Evolutionary conservation across 108 stramenopile genomes (phyloP).

Genomic region (Chaetoceros muelleri): DNA sequence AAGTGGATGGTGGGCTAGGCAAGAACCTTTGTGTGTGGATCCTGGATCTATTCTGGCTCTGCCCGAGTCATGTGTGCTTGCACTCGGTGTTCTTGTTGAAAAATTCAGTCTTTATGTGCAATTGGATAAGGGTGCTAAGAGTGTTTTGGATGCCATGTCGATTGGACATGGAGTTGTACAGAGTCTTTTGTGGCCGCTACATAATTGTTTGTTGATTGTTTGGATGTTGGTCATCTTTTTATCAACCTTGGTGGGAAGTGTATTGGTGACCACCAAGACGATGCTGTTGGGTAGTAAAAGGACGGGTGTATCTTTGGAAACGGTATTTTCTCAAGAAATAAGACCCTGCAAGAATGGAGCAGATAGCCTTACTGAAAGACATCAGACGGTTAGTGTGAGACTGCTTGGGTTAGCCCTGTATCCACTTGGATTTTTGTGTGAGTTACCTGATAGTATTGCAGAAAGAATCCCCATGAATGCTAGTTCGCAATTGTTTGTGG

Average conservation of each 20-base stretch:
- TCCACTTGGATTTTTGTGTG: constrained; percentile 30
- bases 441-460: constrained; percentile 33
- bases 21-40: constrained; percentile 62
- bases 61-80: constrained; percentile 48
- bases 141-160: neutral
- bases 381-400: constrained; percentile 57
- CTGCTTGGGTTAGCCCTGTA: constrained; percentile 58
- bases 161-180: constrained; percentile 30
- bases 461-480: neutral
- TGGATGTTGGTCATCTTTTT: constrained; percentile 70
- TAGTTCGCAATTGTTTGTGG: neutral
- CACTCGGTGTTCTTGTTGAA: constrained; percentile 44
- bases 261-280: constrained; percentile 31
- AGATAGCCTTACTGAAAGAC: constrained; percentile 44
- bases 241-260: constrained; percentile 32
- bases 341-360: constrained; percentile 27
- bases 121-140: neutral
- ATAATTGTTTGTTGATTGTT: constrained; percentile 51
- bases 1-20: constrained; percentile 76
- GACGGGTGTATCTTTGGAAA: constrained; percentile 38
- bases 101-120: constrained; percentile 25
- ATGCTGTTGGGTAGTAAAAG: constrained; percentile 63
- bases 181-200: constrained; percentile 75
- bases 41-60: constrained; percentile 32
- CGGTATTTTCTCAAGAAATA: constrained; percentile 46